phyloP scores from a whole-genome alignment of 2,329 filamentous ascomycete species.

The Colletotrichum sp. region DNA sequence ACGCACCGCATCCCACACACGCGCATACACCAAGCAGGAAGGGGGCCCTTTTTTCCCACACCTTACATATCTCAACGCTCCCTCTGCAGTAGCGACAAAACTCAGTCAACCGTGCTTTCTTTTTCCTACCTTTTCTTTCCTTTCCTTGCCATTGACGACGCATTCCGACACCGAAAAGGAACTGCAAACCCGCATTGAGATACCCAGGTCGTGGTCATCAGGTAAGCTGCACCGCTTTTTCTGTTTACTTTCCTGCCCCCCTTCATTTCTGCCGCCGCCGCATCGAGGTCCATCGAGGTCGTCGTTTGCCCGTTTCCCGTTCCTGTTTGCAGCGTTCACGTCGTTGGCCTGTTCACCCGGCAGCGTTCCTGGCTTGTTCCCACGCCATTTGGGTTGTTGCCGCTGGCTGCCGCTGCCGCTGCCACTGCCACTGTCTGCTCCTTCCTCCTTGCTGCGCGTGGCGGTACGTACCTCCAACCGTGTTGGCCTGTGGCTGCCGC shows the following conservation, averaged over 20 bases:
- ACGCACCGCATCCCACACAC: not conserved
- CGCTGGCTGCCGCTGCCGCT: not conserved
- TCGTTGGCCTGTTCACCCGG: not conserved
- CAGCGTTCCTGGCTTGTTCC: not conserved
- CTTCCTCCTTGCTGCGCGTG: not conserved
- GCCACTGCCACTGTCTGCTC: not conserved
- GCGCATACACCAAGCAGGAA: not conserved
- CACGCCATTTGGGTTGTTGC: not conserved
- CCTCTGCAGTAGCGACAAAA: conserved; percentile 10
- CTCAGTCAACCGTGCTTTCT: conserved; percentile 4
- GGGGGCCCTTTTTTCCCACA: not conserved
- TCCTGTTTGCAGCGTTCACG: not conserved
- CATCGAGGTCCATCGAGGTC: not conserved
- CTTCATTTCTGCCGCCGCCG: not conserved
- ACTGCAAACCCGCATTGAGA: not conserved
- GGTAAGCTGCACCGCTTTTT: conserved; percentile 1
- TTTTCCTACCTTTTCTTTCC: not conserved
- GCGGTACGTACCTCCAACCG: conserved; percentile 10
- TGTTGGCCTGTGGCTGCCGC: not conserved
- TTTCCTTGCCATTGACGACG: conserved; percentile 6
- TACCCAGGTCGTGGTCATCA: not conserved
- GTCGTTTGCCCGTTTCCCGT: not conserved
- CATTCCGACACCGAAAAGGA: not conserved
- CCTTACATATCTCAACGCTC: conserved; percentile 14
- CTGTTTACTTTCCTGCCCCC: not conserved